Evolutionary conservation across 1,284 basidiomycete species (phyloP), one percentile per base, ranked within the genome.

Genomic region (Trichosporon ovoides): DNA sequence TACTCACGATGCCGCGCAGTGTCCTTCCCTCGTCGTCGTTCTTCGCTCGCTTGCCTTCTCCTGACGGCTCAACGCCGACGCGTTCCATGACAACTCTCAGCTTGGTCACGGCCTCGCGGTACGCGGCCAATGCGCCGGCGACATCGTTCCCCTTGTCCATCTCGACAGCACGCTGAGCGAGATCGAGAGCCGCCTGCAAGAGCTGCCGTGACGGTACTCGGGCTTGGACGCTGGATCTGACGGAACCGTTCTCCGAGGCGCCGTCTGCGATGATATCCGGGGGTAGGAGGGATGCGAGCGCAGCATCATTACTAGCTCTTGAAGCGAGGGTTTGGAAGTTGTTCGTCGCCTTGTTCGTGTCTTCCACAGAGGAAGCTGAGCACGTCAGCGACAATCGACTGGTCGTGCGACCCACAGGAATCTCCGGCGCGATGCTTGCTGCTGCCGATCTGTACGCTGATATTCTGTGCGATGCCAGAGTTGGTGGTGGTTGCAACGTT

Each of bases 81-180:
- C 77, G 57, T 56, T 72, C 75, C 77, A 79, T 79, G 9, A 79
- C 77, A 12, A 65, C 66, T 19, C 73, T 68, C 28, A 79, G 55
- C 40, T 73, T 69, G 22, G 57, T 58, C 2, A 79, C 76, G 1
- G 77, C 77, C 46, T 77, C 75, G 9, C 69, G 61, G 56, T 79
- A 79, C 31, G 73, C 72, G 5, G 61, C 66, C 14, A 79, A 59
- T 1, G 77, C 77, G 5, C 76, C 75, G 0, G 61, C 55, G 10
- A 79, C 76, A 58, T 77, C 75, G 54, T 77, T 77, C 22, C 64
- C 68, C 58, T 73, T 71, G 61, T 79, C 77, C 68, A 74, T 72
- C 61, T 77, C 74, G n/a, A 79, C 77, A 0, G 77, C 77, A 34
- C 65, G 62, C 46, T 79, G 76, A 0, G 77, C 77, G 14, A 79